Evolutionary conservation across 768 basidiomycete genomes (phyloP), one percentile per base, ranked within the genome.

Genomic region (Rhodotorula kratochvilovae): DNA sequence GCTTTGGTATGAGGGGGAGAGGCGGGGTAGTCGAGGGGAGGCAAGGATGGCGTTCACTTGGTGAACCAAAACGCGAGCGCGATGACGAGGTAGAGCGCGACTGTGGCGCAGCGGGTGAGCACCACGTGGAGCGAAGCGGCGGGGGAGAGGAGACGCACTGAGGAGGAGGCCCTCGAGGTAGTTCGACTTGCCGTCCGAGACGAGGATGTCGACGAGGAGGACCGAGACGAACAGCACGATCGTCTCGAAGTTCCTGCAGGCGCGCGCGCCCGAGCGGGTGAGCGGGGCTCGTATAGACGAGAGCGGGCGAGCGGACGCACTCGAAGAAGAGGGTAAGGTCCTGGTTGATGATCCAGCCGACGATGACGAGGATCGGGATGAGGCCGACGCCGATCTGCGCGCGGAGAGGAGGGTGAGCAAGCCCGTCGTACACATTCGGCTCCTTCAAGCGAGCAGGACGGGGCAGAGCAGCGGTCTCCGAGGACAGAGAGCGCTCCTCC

Each of bases 121-220:
- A 8, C 8, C 12, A 33, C 31, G 23, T 46, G 15, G 19, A 13
- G 35, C 19, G n/a, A 21, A 23, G 5, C 8, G 7, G 29, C 29
- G 42, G 36, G 33, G 45, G 19, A 46, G 29, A 50, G 23, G 39
- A 35, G 33, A 71, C 78, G 54, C 63, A 81, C 90, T 61, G 31
- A 78, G 74, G 77, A 93, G 89, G 54, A 91, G 79, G 45, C 93
- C 93, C 81, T 94, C 92, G 88, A 95, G 90, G 78, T 91, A 93
- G 78, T 94, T 93, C 25, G 89, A 88, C 77, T 88, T 89, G 56
- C 92, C 92, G 72, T 91, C 89, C 86, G 75, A 16, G 54, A 75
- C 67, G 53, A 94, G 84, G 13, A 91, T 86, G 81, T 92, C 92
- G 71, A 91, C 90, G 39, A 96, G 86, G 65, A 95, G 80, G 35